These are phyloP conservation scores for Diatrype stigma DNA, from an alignment of 2,329 filamentous ascomycete species.

Conservation along the genomic window DNA sequence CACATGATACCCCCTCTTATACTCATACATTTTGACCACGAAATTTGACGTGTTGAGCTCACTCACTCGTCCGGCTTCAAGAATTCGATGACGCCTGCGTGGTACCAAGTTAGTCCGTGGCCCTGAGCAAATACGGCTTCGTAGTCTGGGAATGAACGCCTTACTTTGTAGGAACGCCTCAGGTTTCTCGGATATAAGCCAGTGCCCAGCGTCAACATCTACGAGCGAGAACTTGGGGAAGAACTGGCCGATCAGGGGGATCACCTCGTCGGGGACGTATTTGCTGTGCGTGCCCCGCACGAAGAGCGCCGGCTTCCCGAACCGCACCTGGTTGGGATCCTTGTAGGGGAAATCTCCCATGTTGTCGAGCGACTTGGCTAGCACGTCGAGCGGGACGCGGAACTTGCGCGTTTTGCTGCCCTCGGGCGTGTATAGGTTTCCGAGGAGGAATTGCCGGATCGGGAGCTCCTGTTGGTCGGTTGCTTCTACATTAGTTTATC, in stretches of 20 bases:
- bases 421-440: conserved; percentile 65
- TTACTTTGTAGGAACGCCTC: conserved; percentile 71
- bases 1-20: neutral
- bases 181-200: conserved; percentile 86
- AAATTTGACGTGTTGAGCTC: conserved; percentile 16
- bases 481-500: too few relatives aligned
- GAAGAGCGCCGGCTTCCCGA: conserved; percentile 75
- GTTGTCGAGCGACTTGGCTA: conserved; percentile 64
- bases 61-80: conserved; percentile 47
- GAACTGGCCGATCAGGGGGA: conserved; percentile 76
- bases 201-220: conserved; percentile 78
- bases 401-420: conserved; percentile 60
- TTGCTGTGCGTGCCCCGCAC: conserved; percentile 72
- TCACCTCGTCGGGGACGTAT: conserved; percentile 75
- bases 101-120: neutral
- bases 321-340: conserved; percentile 63
- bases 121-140: too few relatives aligned
- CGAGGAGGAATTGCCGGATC: conserved; percentile 87
- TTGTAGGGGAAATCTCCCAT: conserved; percentile 89
- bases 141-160: conserved; percentile 21
- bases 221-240: conserved; percentile 72
- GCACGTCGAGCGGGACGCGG: conserved; percentile 69
- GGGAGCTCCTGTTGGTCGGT: conserved; percentile 54
- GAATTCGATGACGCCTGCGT: conserved; percentile 60
- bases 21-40: neutral